phyloP scores from a whole-genome alignment of 805 yeast genomes.

The Danielia oregonensis region DNA sequence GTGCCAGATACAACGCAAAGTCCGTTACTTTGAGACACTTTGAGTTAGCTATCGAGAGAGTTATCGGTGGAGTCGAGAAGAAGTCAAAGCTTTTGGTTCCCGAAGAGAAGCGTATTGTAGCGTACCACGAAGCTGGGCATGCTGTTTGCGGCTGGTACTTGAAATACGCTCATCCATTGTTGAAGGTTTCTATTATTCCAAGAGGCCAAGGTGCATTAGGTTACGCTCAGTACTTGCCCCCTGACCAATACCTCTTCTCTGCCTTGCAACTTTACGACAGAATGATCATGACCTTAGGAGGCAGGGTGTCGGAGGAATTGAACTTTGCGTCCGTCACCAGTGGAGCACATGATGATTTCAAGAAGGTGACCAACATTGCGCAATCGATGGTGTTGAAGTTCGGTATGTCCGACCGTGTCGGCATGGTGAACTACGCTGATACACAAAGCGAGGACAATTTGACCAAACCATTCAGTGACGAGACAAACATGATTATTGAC shows the following conservation, averaged over 20 bases:
- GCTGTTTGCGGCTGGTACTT: slow-evolving; percentile 95
- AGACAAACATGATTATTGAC: slow-evolving; percentile 66
- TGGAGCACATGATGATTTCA: slow-evolving; percentile 92
- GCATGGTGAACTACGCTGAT: slow-evolving; percentile 56
- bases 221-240: slow-evolving; percentile 93
- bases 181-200: slow-evolving; percentile 92
- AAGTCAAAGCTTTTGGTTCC: slow-evolving; percentile 74
- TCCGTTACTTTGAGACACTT: slow-evolving; percentile 68
- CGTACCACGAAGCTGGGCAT: slow-evolving; percentile 96
- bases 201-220: slow-evolving; percentile 94
- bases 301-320: slow-evolving; percentile 86
- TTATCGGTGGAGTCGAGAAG: slow-evolving; percentile 90
- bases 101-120: slow-evolving; percentile 80
- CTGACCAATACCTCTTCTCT: slow-evolving; percentile 76
- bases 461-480: slow-evolving; percentile 65
- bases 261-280: slow-evolving; percentile 75
- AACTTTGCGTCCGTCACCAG: slow-evolving; percentile 85
- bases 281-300: slow-evolving; percentile 94
- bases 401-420: slow-evolving; percentile 85
- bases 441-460: slow-evolving; percentile 47
- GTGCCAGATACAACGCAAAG: slow-evolving; percentile 72
- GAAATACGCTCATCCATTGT: slow-evolving; percentile 82
- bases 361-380: slow-evolving; percentile 86
- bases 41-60: slow-evolving; percentile 91
- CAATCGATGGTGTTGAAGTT: slow-evolving; percentile 82